phyloP scores from a whole-genome alignment of 2,329 filamentous ascomycete genomes.

The Elsinoe arachidis region DNA sequence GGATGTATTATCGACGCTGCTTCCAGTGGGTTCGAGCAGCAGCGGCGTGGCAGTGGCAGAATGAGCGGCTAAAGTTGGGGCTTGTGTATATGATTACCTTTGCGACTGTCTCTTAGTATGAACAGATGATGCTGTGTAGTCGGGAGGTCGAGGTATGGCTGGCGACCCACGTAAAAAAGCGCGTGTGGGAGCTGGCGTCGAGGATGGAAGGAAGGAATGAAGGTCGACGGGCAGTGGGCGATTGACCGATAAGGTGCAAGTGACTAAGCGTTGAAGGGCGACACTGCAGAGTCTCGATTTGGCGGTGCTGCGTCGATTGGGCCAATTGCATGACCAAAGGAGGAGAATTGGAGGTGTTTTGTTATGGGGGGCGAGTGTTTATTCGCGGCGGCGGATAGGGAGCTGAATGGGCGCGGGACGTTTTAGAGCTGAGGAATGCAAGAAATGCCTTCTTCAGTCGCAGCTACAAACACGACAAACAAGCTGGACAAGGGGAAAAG shows the following conservation, averaged over 20 bases:
- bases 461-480: not conserved
- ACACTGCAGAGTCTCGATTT: not conserved
- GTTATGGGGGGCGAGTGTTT: slow-evolving; percentile 1
- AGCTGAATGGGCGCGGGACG: slow-evolving; percentile 6
- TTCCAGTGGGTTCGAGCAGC: not conserved
- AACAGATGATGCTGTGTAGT: not conserved
- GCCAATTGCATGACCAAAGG: not conserved
- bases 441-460: not conserved
- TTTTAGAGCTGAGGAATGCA: not conserved
- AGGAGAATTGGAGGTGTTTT: slow-evolving; percentile 6
- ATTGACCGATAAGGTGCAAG: slow-evolving; percentile 10
- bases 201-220: slow-evolving; percentile 9
- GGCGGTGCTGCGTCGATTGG: not conserved
- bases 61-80: slow-evolving; percentile 4
- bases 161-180: slow-evolving; percentile 8
- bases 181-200: slow-evolving; percentile 8
- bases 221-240: slow-evolving; percentile 4
- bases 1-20: not conserved
- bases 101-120: slow-evolving; percentile 3
- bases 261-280: slow-evolving; percentile 1
- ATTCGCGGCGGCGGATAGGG: not conserved
- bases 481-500: not conserved
- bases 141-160: not conserved
- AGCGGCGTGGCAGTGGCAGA: not conserved
- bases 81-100: slow-evolving; percentile 10